Conservation (phyloP, 345 rosid genomes). For the Xanthoceras sorbifolium region DNA sequence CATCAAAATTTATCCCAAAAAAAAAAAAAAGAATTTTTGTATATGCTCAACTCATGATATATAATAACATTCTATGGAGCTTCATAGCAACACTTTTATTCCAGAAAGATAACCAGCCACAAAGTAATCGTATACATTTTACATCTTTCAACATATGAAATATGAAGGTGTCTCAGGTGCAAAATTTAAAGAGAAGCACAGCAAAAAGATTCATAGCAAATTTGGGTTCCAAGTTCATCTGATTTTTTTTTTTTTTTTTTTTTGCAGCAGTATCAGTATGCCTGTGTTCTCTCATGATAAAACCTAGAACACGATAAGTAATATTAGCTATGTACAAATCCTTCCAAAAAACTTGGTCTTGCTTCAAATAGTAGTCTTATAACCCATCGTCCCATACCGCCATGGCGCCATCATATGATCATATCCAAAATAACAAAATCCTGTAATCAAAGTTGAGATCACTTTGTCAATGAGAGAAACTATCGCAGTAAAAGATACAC, state of each 20-base stretch:
- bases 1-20: no score
- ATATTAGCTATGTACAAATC: constrained; percentile 26
- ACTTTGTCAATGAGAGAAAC: constrained; percentile 2
- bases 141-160: constrained; percentile 17
- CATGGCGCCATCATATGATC: constrained; percentile 20
- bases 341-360: constrained; percentile 11
- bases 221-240: constrained; percentile 23
- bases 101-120: neutral
- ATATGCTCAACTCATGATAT: no score
- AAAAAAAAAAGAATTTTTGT: no score
- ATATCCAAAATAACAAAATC: constrained; percentile 20
- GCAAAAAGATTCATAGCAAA: constrained; percentile 18
- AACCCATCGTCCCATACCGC: constrained; percentile 18
- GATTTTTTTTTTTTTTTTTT: constrained; percentile 3
- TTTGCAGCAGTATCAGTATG: constrained; percentile 14
- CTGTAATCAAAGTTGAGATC: constrained; percentile 23
- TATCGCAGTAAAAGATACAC: neutral
- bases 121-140: constrained; percentile 25
- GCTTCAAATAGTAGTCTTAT: constrained; percentile 20
- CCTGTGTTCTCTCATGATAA: constrained; percentile 18
- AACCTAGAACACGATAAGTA: constrained; percentile 18
- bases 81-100: neutral
- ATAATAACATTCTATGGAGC: neutral
- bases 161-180: neutral
- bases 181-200: neutral